Base-by-base conservation (phyloP, 2,329 filamentous ascomycete genomes). In the Stagonosporopsis tanaceti region DNA sequence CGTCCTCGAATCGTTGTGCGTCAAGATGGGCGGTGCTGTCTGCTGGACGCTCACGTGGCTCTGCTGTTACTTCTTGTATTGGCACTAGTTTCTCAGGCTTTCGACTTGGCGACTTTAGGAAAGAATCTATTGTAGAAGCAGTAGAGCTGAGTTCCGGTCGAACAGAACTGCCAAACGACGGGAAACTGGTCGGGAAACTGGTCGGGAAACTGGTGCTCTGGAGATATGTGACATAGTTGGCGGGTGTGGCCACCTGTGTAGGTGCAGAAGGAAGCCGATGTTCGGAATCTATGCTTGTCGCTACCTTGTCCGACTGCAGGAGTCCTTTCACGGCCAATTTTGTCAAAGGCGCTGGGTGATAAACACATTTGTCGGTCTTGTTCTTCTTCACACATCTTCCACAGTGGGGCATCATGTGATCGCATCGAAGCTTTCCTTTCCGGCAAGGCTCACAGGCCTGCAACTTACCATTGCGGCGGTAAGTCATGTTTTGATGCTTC, bases 391-490 rank as follows among this genome's bases (percentile, higher is more conserved):
- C 57, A 61, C 74, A 76, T 41, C 73, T 60, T 5, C 69, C 73
- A 58, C 73, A 77, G 4, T 63, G 64, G 9, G 74, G 74, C 62
- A 69, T 68, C 59, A 73, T 69, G 57, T 76, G 74, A 50, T 76
- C 74, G 47, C 72, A 75, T 40, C 66, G 62, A n/a, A 75, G 57
- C 50, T 76, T 73, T n/a, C 67, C 69, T 50, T 72, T 72, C 2
- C 74, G 65, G 48, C 74, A 77, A 14, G 74, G 73, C 52, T 77
- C 74, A 47, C 74, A 77, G 2, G 73, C 71, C 50, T 76, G 74
- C 5, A 75, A 62, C 51, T 76, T 75, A n/a, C 74, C 74, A 63
- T 77, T 77, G 22, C 74, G 68, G 15, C 73, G 68, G 45, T 67
- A 71, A 3, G 56, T 65, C 6, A 64, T 68, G 40, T 70, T 74